Evolutionary conservation across 371 early-diverging fungal genomes (phyloP), one percentile per base, ranked within the genome.

Genomic region (Rhizopus arrhizus): DNA sequence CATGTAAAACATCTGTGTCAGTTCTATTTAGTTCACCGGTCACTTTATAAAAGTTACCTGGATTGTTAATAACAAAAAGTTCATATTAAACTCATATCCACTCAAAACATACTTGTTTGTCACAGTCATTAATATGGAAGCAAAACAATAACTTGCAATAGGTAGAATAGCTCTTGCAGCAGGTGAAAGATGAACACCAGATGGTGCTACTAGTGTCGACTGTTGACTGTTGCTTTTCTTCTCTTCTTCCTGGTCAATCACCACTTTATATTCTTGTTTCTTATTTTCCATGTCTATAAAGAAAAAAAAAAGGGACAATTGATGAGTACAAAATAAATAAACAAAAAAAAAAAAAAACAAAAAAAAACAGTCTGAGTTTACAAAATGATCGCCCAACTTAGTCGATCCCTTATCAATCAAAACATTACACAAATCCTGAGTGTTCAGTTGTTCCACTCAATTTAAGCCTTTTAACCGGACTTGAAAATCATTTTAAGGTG

Each of bases 31-130:
- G 22, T 22, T 22, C 22, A 22, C 22, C 22, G 22, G 22, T 22
- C 22, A 22, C 22, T 22, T 22, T 22, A 22, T 22, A 22, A 22
- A 22, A 22, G 22, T 11, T 76, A 88, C 91, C 87, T 97, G 97
- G 55, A 95, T 80, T 4, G 91, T 85, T 16, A 96, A 87, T 52
- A 98, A 77, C 16, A 98, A 77, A 77, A 96, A 96, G 72, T 91
- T 91, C 91, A 97, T 90, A 54, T 90, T 81, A 64, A 92, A 92
- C 54, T 89, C 84, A 73, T 90, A 86, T 64, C 82, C 82, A 43
- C 92, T 91, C 43, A 97, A 82, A 11, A 95, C 94, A 64, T 89
- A 82, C 77, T 96, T 97, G 84, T 97, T 97, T 57, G 93, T 92
- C 48, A 95, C 85, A 11, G 97, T 96, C 96, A 97, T 95, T 54